Percentiles rank a stretch among this genome's conserved stretches.
Evolutionary conservation across 208 protist genomes (phyloP).

Genomic region (Wallacemonas sp.): DNA sequence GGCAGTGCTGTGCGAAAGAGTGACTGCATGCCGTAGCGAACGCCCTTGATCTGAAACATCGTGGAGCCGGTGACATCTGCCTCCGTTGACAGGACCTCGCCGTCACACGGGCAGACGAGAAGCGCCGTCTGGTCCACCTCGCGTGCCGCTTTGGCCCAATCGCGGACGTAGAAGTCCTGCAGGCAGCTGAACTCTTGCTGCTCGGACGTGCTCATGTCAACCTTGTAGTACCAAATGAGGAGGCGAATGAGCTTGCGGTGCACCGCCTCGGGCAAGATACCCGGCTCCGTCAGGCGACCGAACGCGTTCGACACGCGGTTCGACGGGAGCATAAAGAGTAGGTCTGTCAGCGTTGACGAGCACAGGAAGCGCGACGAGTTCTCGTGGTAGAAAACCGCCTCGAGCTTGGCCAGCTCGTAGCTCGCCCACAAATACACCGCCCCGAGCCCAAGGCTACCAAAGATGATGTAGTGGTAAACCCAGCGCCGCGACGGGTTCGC

Average conservation of each 20-base stretch:
- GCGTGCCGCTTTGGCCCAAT: slow-evolving; percentile 50
- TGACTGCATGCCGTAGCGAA: slow-evolving; percentile 60
- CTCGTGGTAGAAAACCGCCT: slow-evolving; percentile 51
- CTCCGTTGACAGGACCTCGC: slow-evolving; percentile 49
- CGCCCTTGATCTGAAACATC: slow-evolving; percentile 84
- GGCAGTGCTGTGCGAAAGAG: slow-evolving; percentile 43
- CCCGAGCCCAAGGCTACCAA: slow-evolving; percentile 28
- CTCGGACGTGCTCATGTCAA: slow-evolving; percentile 48
- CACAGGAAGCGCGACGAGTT: slow-evolving; percentile 40
- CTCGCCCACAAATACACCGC: slow-evolving; percentile 32
- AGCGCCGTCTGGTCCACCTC: slow-evolving; percentile 30
- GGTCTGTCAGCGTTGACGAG: slow-evolving; percentile 57
- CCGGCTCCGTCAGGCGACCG: slow-evolving; percentile 47
- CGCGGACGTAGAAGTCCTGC: slow-evolving; percentile 82
- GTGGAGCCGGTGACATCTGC: slow-evolving; percentile 29
- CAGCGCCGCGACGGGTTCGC: slow-evolving; percentile 75
- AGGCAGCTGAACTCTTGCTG: slow-evolving; percentile 45
- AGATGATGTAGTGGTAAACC: slow-evolving; percentile 68
- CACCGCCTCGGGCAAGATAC: slow-evolving; percentile 34
- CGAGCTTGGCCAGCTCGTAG: slow-evolving; percentile 65
- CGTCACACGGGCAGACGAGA: slow-evolving; percentile 71
- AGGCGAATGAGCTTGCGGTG: slow-evolving; percentile 48
- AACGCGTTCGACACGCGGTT: slow-evolving; percentile 57
- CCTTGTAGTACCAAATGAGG: slow-evolving; percentile 52
- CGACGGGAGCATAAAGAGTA: slow-evolving; percentile 66